Evolutionary conservation across 805 yeast genomes (phyloP), one percentile per base, ranked within the genome.

Genomic region (Teunomyces cretensis): DNA sequence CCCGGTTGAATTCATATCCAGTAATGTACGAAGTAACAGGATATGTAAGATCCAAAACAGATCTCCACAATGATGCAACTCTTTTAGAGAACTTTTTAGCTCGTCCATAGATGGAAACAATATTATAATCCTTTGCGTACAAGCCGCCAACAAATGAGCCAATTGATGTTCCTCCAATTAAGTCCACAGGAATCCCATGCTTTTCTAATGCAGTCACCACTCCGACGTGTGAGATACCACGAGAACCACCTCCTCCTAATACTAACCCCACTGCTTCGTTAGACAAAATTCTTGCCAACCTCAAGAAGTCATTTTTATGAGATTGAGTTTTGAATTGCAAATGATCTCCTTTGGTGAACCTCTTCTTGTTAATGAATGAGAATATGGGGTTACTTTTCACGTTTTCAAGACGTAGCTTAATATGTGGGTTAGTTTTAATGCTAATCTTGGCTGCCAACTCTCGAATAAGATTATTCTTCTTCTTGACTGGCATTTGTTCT

Each of bases 211-310:
- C 96, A 41, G 82, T 80, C n/a, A 92, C 79, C 2, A 94, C 84
- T 3, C 99, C 99, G 33, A 92, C 74, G 61, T 92, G 99, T 11
- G 96, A 80, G 11, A 92, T 75, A 1, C 99, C 99, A 54, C 98
- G 75, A 0, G 98, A 96, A 35, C 99, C 99, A 33, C 99, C 99
- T 11, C 99, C 99, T 6, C 99, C 99, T 3, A 92, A 71, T 5
- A 92, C 97, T 14, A 94, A 70, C 0, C 98, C 99, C 33, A 94
- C 87, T 0, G 97, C 96, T 60, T 90, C 89, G 6, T 96, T 96
- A 0, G 97, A 87, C 12, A 92, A 67, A 7, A 94, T 78, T 56
- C 99, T 76, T 0, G 99, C 98, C 30, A 92, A 67, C 46, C 99
- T 76, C 63, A 88, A 72, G 61, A 94, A 94, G 62, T 92, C 99